Evolutionary conservation across 768 basidiomycete species (phyloP).

Genomic region (Russula brevipes): DNA sequence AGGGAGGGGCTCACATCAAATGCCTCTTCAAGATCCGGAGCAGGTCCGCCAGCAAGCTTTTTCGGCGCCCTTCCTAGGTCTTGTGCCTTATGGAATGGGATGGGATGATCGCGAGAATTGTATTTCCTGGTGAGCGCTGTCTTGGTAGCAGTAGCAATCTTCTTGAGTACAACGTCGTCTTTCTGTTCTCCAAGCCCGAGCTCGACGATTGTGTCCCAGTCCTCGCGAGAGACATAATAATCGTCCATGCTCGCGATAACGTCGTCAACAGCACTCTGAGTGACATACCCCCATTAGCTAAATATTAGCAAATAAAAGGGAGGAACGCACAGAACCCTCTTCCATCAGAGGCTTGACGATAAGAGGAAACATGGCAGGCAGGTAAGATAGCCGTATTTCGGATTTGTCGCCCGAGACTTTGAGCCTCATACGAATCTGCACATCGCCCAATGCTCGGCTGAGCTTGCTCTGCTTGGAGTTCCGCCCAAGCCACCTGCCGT

Average conservation of each 20-base stretch:
- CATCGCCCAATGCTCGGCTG: slow-evolving; percentile 72
- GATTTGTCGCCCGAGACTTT: slow-evolving; percentile 85
- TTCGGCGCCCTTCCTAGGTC: slow-evolving; percentile 76
- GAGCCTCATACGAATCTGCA: slow-evolving; percentile 93
- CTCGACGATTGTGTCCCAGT: slow-evolving; percentile 96
- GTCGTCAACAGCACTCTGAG: slow-evolving; percentile 70
- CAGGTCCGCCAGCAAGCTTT: slow-evolving; percentile 67
- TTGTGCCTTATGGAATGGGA: slow-evolving; percentile 87
- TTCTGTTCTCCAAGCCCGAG: slow-evolving; percentile 80
- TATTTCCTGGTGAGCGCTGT: slow-evolving; percentile 86
- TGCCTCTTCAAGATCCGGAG: slow-evolving; percentile 90
- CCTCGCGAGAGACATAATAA: slow-evolving; percentile 88
- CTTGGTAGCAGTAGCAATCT: slow-evolving; percentile 78
- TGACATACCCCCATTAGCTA: background rate
- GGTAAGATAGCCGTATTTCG: slow-evolving; percentile 88
- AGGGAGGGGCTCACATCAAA: slow-evolving; percentile 54
- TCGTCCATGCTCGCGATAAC: slow-evolving; percentile 89
- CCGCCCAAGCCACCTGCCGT: slow-evolving; percentile 87
- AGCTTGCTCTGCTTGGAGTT: slow-evolving; percentile 92
- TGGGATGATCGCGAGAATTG: slow-evolving; percentile 84
- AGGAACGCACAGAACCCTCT: slow-evolving; percentile 59
- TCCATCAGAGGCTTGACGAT: slow-evolving; percentile 76
- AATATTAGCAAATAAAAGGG: background rate
- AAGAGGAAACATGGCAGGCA: slow-evolving; percentile 81
- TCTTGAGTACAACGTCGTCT: slow-evolving; percentile 74